A percentile compares a stretch with the other conserved stretches of the same genome.
These are phyloP conservation scores for Pyrenophora graminea DNA, from an alignment of 2,329 filamentous ascomycete species.

Conservation along the genomic window DNA sequence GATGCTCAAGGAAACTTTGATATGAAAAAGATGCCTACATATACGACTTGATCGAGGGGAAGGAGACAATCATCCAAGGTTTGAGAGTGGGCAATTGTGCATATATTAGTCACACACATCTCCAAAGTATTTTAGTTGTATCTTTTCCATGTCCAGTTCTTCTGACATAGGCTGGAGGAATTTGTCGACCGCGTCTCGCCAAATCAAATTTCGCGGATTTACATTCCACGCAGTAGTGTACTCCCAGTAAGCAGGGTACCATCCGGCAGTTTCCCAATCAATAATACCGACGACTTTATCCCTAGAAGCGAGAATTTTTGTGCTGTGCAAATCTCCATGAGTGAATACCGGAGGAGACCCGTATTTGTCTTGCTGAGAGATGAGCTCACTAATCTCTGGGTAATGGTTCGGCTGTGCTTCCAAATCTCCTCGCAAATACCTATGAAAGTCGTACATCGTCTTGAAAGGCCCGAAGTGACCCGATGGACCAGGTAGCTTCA, in stretches of 20 bases:
- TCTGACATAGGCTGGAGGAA: slow-evolving; percentile 31
- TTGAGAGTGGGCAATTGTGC: no score
- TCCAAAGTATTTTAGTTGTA: slow-evolving; percentile 38
- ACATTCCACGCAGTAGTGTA: slow-evolving; percentile 43
- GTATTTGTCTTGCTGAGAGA: slow-evolving; percentile 21
- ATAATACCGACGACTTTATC: slow-evolving; percentile 53
- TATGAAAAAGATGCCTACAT: slow-evolving; percentile 34
- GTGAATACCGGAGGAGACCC: slow-evolving; percentile 51
- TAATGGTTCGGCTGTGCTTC: slow-evolving; percentile 4
- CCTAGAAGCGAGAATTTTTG: slow-evolving; percentile 51
- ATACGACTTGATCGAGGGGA: slow-evolving; percentile 40
- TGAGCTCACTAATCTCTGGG: slow-evolving; percentile 20
- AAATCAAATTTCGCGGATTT: slow-evolving; percentile 38
- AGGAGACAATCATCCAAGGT: not conserved
- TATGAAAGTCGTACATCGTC: slow-evolving; percentile 46
- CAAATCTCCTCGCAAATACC: slow-evolving; percentile 40
- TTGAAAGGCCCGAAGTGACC: slow-evolving; percentile 41
- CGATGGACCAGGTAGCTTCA: slow-evolving; percentile 23
- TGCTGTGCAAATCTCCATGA: slow-evolving; percentile 56
- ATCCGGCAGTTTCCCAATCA: slow-evolving; percentile 55
- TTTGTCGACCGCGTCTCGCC: slow-evolving; percentile 16
- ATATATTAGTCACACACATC: not conserved
- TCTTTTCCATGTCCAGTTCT: slow-evolving; percentile 50
- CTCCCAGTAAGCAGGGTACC: slow-evolving; percentile 56
- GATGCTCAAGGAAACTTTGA: no score